phyloP scores from a whole-genome alignment of 768 basidiomycete species.

The Tricholoma hemisulphureum region DNA sequence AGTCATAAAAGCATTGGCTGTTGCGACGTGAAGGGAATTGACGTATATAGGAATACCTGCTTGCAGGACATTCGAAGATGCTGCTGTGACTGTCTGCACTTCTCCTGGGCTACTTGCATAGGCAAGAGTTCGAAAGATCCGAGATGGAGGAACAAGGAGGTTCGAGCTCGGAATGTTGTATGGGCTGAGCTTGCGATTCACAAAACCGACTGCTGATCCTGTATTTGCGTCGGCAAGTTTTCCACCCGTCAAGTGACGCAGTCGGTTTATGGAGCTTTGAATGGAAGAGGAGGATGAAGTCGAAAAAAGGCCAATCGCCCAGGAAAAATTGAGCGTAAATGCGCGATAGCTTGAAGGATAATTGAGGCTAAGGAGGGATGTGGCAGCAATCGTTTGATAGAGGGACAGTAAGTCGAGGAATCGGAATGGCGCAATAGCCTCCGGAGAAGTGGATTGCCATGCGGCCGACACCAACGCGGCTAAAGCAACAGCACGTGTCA shows the following conservation, averaged over 20 bases:
- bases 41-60: slow-evolving; percentile 83
- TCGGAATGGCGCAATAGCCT: slow-evolving; percentile 67
- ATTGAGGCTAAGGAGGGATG: slow-evolving; percentile 79
- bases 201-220: slow-evolving; percentile 65
- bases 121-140: slow-evolving; percentile 7
- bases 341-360: slow-evolving; percentile 82
- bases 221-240: slow-evolving; percentile 58
- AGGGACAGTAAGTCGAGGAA: slow-evolving; percentile 80
- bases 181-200: slow-evolving; percentile 80
- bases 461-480: slow-evolving; percentile 62
- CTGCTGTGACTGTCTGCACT: slow-evolving; percentile 65
- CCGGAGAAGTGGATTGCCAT: slow-evolving; percentile 55
- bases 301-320: slow-evolving; percentile 78
- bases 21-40: slow-evolving; percentile 74
- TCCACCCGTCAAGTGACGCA: slow-evolving; percentile 84
- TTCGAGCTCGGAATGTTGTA: slow-evolving; percentile 47
- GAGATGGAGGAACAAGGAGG: neutral
- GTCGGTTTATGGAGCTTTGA: slow-evolving; percentile 74
- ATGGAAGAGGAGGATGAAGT: slow-evolving; percentile 53
- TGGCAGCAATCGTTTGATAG: slow-evolving; percentile 81
- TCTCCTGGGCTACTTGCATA: slow-evolving; percentile 26
- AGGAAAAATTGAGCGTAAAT: slow-evolving; percentile 84
- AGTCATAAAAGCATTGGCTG: slow-evolving; percentile 88
- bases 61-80: slow-evolving; percentile 64
- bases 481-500: slow-evolving; percentile 65